Evolutionary conservation across 2,329 filamentous ascomycete genomes (phyloP).

Genomic region (Parastagonospora avenae): DNA sequence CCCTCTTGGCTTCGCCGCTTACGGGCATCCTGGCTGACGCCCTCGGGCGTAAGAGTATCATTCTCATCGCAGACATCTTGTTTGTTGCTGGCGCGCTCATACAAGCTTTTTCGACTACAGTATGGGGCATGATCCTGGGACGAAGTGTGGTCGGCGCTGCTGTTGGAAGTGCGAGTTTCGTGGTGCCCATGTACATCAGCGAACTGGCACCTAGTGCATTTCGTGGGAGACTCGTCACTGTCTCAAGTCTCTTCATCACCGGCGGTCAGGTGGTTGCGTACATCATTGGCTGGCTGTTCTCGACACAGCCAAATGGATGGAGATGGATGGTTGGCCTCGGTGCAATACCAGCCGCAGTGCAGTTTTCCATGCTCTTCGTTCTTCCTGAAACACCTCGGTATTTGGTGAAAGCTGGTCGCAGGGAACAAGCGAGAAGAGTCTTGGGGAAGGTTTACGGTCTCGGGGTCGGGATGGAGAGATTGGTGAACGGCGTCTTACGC

Average conservation of each 20-base stretch:
- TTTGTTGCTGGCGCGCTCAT: conserved; percentile 71
- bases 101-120: conserved; percentile 65
- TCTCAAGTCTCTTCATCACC: conserved; percentile 83
- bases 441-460: conserved; percentile 67
- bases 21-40: conserved; percentile 68
- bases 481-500: conserved; percentile 66
- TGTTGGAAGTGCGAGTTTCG: conserved; percentile 78
- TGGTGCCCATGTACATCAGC: conserved; percentile 78
- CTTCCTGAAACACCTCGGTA: conserved; percentile 92
- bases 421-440: conserved; percentile 66
- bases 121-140: conserved; percentile 69
- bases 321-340: conserved; percentile 91
- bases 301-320: conserved; percentile 67
- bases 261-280: conserved; percentile 90
- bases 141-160: conserved; percentile 72
- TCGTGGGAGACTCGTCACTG: conserved; percentile 79
- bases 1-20: conserved; percentile 61
- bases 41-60: conserved; percentile 80
- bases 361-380: conserved; percentile 68
- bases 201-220: conserved; percentile 80
- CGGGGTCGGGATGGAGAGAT: conserved; percentile 33
- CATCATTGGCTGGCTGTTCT: conserved; percentile 77
- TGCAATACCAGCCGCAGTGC: conserved; percentile 74
- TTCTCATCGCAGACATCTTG: conserved; percentile 67
- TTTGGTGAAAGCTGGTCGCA: conserved; percentile 72